Conservation (phyloP, 2,329 filamentous ascomycete genomes). For the Sclerotinia borealis region DNA sequence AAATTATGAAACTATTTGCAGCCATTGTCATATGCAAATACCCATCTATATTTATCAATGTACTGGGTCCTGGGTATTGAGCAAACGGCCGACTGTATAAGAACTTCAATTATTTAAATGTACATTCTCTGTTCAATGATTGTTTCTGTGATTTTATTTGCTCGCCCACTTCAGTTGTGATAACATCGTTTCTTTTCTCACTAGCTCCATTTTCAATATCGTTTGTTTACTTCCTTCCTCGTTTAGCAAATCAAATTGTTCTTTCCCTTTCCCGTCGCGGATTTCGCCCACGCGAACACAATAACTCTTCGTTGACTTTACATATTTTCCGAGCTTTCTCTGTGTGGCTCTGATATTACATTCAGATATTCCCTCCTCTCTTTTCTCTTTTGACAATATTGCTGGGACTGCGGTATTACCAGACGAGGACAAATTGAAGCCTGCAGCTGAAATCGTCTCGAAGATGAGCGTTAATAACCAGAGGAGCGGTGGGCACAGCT, state of each 20-base stretch:
- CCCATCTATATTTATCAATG: too few relatives aligned
- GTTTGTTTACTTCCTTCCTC: neutral
- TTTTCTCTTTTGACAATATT: neutral
- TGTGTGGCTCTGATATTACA: neutral
- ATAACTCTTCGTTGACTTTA: too few relatives aligned
- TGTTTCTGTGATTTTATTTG: neutral
- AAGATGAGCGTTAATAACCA: neutral
- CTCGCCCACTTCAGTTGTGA: neutral
- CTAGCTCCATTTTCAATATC: neutral
- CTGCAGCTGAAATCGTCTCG: neutral
- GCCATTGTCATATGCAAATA: neutral
- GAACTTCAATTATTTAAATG: neutral
- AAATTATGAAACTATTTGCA: neutral
- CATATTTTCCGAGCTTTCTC: neutral
- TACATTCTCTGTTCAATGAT: neutral
- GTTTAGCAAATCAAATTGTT: neutral
- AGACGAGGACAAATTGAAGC: neutral
- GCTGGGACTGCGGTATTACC: neutral
- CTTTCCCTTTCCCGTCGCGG: neutral
- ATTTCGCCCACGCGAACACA: neutral
- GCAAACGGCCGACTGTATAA: neutral
- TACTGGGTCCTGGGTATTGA: neutral
- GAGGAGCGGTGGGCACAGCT: neutral
- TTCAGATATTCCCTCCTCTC: neutral
- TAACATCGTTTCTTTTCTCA: neutral